Percentiles rank a stretch among this genome's conserved stretches.
Evolutionary conservation across 352 stramenopile genomes (phyloP).

Genomic region (Aphanomyces invadans): DNA sequence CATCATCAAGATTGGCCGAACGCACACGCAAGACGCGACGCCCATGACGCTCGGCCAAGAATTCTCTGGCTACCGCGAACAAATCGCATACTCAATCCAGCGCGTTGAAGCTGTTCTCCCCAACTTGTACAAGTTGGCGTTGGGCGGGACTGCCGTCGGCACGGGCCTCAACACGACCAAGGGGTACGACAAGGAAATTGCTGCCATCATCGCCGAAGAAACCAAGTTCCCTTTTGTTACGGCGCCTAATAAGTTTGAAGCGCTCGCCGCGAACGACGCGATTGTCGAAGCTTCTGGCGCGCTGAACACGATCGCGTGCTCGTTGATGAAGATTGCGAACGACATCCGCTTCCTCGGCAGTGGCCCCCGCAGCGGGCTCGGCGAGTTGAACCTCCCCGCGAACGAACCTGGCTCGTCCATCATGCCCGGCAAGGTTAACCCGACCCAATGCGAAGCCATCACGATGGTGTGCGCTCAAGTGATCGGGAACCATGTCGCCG

Average conservation of each 20-base stretch:
- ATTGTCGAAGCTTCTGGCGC: conserved; percentile 88
- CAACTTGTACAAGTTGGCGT: conserved; percentile 41
- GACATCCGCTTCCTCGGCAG: conserved; percentile 88
- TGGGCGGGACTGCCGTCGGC: conserved; percentile 53
- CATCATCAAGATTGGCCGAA: conserved; percentile 52
- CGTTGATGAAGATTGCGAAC: conserved; percentile 94
- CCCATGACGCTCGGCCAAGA: conserved; percentile 44
- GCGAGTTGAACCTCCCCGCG: conserved; percentile 84
- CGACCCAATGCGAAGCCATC: conserved; percentile 48
- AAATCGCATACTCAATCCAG: conserved; percentile 44
- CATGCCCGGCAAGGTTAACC: conserved; percentile 98
- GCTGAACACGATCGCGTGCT: conserved; percentile 85
- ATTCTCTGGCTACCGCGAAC: conserved; percentile 40
- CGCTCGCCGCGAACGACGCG: conserved; percentile 87
- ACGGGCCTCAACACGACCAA: conserved; percentile 55
- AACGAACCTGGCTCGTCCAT: conserved; percentile 92
- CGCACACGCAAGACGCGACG: conserved; percentile 71
- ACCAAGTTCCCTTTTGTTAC: conserved; percentile 36
- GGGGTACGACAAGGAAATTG: conserved; percentile 41
- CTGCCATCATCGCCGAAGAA: conserved; percentile 33
- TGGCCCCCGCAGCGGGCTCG: conserved; percentile 89
- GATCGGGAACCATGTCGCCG: conserved; percentile 47
- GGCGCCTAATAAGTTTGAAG: conserved; percentile 68
- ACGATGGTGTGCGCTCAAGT: conserved; percentile 53
- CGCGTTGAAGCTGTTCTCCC: conserved; percentile 40